Conservation (phyloP, 2,329 filamentous ascomycete species). For the Xylariales sp. region DNA sequence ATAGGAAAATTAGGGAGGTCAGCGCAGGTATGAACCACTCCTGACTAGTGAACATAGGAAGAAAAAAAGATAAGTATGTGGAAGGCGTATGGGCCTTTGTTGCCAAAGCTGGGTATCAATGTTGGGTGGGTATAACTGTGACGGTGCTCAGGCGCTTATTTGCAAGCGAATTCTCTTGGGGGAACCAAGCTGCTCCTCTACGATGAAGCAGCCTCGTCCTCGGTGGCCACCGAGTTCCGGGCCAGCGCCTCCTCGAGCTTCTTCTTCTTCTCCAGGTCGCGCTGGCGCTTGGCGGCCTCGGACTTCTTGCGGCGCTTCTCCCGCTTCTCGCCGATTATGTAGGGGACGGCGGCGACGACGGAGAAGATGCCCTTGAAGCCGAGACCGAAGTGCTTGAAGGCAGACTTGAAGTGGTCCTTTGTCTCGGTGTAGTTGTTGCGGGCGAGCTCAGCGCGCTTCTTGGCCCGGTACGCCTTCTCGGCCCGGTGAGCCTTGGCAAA, state of each 20-base stretch:
- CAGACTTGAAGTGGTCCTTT: slow-evolving; percentile 32
- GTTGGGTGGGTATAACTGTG: slow-evolving; percentile 1
- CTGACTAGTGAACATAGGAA: no score
- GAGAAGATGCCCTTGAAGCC: slow-evolving; percentile 26
- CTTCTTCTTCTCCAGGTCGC: slow-evolving; percentile 28
- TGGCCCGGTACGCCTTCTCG: slow-evolving; percentile 34
- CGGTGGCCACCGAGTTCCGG: slow-evolving; percentile 5
- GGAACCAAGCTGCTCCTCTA: no score
- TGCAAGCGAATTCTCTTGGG: no score
- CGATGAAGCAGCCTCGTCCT: slow-evolving; percentile 1
- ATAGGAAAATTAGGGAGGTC: no score
- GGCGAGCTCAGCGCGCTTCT: slow-evolving; percentile 34
- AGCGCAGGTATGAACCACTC: no score
- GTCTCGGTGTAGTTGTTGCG: slow-evolving; percentile 32
- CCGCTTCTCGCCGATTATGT: slow-evolving; percentile 31
- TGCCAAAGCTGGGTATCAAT: slow-evolving; percentile 5
- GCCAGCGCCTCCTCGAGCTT: slow-evolving; percentile 26
- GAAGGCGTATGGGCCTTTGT: slow-evolving; percentile 1
- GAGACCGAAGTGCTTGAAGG: slow-evolving; percentile 28
- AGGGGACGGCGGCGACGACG: slow-evolving; percentile 27
- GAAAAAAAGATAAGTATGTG: no score
- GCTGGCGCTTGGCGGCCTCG: slow-evolving; percentile 24
- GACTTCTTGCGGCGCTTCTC: slow-evolving; percentile 23
- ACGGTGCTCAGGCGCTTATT: no score
- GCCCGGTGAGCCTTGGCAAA: slow-evolving; percentile 32